Percentiles rank a stretch among this genome's conserved stretches.
Conservation (phyloP, 495 filamentous ascomycete species). For the Penicillium canariense region DNA sequence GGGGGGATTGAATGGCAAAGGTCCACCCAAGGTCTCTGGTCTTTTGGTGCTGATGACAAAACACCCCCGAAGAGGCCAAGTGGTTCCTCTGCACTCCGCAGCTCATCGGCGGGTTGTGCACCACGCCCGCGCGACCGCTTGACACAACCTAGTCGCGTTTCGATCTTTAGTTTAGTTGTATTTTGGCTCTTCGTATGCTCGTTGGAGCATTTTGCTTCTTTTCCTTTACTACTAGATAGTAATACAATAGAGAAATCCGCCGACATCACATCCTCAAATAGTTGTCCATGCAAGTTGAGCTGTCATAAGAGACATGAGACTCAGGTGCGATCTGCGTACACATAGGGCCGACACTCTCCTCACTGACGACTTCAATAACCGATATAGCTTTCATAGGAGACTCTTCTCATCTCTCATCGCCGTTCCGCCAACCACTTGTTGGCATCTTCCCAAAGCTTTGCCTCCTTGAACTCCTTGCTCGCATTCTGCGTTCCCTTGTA, state of each 20-base stretch:
- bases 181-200: no score
- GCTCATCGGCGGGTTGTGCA: not conserved
- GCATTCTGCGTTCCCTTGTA: conserved; percentile 65
- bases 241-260: conserved; percentile 26
- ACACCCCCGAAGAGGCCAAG: conserved; percentile 6
- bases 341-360: conserved; percentile 16
- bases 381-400: conserved; percentile 18
- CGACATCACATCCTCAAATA: conserved; percentile 1
- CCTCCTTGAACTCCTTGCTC: conserved; percentile 61
- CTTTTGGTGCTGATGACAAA: conserved; percentile 8
- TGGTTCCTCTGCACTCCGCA: conserved; percentile 5
- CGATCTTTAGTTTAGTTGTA: no score
- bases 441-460: conserved; percentile 61
- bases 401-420: conserved; percentile 32
- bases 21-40: not conserved
- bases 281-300: conserved; percentile 7
- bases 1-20: not conserved
- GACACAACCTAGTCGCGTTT: no score
- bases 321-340: conserved; percentile 7
- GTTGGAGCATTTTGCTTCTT: conserved; percentile 12
- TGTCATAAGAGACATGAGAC: conserved; percentile 2
- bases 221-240: conserved; percentile 26
- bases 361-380: conserved; percentile 1
- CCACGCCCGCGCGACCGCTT: no score
- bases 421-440: conserved; percentile 59